Percentiles rank a stretch among this genome's conserved stretches.
These are phyloP conservation scores for Tulasnella sp. DNA, from an alignment of 768 basidiomycete species.

Conservation along the genomic window DNA sequence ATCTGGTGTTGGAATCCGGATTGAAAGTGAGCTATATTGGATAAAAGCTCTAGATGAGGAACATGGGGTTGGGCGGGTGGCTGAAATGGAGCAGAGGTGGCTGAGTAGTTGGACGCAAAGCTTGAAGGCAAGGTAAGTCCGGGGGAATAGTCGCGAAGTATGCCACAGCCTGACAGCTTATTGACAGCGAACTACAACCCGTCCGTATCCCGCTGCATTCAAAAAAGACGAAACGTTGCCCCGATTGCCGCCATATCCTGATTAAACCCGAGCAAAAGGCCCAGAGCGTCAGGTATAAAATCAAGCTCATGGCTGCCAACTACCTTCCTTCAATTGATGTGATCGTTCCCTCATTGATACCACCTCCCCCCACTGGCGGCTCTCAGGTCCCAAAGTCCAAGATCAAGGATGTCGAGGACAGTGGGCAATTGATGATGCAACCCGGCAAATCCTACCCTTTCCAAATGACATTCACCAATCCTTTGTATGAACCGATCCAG, in stretches of 20 bases:
- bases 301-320: slow-evolving; percentile 94
- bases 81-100: slow-evolving; percentile 79
- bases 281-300: slow-evolving; percentile 91
- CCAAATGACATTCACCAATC: slow-evolving; percentile 91
- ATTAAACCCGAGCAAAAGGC: slow-evolving; percentile 99
- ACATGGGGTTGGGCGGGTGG: slow-evolving; percentile 56
- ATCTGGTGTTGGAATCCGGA: slow-evolving; percentile 59
- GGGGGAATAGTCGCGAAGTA: not conserved
- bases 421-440: slow-evolving; percentile 52
- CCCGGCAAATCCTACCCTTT: slow-evolving; percentile 85
- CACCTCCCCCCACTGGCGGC: slow-evolving; percentile 46
- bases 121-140: slow-evolving; percentile 59
- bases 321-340: slow-evolving; percentile 89
- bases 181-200: slow-evolving; percentile 75
- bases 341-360: slow-evolving; percentile 61
- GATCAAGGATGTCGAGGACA: slow-evolving; percentile 39
- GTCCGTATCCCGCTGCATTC: slow-evolving; percentile 90
- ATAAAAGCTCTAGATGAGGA: slow-evolving; percentile 62
- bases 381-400: slow-evolving; percentile 37
- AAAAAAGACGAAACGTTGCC: slow-evolving; percentile 94
- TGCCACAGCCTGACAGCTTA: slow-evolving; percentile 21
- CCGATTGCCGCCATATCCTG: slow-evolving; percentile 90
- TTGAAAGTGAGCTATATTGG: slow-evolving; percentile 71
- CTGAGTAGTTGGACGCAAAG: slow-evolving; percentile 75
- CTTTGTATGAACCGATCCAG: slow-evolving; percentile 93